These are phyloP conservation scores for Fusarium phyllophilum DNA, from an alignment of 2,329 filamentous ascomycete species.

Conservation along the genomic window DNA sequence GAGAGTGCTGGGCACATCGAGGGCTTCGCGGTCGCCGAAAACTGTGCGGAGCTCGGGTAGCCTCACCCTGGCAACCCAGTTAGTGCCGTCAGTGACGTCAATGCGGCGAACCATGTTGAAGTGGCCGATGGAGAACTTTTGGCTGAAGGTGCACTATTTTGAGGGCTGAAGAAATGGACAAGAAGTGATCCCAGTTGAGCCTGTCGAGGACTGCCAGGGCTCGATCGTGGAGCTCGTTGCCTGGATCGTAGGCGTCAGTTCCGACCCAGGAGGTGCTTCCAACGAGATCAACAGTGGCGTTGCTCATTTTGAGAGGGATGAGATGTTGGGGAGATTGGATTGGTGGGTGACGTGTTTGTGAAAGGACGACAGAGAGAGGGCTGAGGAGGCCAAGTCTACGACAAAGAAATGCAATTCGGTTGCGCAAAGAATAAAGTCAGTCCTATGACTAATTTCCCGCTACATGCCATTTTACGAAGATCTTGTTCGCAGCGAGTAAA, in stretches of 20 bases:
- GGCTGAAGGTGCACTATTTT: neutral
- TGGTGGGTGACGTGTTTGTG: neutral
- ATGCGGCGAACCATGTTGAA: neutral
- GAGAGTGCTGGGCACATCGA: neutral
- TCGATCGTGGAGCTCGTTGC: neutral
- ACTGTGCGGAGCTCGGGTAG: neutral
- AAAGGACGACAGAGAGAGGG: neutral
- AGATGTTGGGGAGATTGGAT: neutral
- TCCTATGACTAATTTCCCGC: accelerated
- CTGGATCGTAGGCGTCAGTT: neutral
- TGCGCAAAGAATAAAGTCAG: neutral
- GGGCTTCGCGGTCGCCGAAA: neutral
- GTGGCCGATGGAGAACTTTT: neutral
- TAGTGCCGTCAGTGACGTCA: neutral
- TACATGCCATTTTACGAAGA: neutral
- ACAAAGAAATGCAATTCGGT: neutral
- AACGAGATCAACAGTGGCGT: too few relatives aligned
- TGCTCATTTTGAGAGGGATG: neutral
- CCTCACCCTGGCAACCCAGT: neutral
- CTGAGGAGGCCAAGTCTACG: neutral
- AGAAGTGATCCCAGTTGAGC: neutral
- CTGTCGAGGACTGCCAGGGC: neutral
- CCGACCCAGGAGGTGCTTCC: neutral
- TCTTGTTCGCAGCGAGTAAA: neutral
- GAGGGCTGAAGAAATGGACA: neutral